These are phyloP conservation scores for Naegleria lovaniensis DNA, from an alignment of 208 protist genomes.

Conservation along the genomic window DNA sequence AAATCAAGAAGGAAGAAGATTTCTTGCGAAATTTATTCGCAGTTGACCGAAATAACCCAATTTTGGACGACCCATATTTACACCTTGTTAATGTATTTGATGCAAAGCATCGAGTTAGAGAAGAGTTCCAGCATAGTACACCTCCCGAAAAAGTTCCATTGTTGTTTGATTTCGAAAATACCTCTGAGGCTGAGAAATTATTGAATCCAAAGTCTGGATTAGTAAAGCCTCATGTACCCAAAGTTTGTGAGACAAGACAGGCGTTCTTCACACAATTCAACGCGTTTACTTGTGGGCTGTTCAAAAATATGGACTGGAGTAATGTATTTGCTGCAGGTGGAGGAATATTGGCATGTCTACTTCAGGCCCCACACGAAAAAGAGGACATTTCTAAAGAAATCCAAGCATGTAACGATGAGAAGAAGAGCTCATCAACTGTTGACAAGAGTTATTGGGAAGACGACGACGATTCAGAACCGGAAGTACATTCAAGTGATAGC, in stretches of 20 bases:
- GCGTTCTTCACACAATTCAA: neutral
- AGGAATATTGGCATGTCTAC: neutral
- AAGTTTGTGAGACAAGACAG: neutral
- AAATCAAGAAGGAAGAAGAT: constrained; percentile 11
- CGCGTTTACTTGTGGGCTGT: neutral
- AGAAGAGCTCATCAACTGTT: too few relatives aligned
- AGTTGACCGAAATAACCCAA: neutral
- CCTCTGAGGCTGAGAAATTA: neutral
- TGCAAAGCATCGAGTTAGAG: neutral
- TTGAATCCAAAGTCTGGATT: neutral
- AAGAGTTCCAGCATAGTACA: neutral
- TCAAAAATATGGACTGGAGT: neutral
- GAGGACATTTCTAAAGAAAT: neutral
- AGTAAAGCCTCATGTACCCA: neutral
- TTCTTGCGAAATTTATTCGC: neutral
- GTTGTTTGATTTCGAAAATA: neutral
- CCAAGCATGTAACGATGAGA: too few relatives aligned
- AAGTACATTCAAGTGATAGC: neutral
- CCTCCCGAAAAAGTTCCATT: neutral
- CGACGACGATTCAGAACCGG: neutral
- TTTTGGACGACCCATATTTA: neutral
- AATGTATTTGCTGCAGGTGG: neutral
- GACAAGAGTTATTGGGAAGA: neutral
- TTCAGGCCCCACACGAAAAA: neutral
- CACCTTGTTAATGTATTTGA: neutral